These are phyloP conservation scores for Tulasnella sp. DNA, from an alignment of 768 basidiomycete genomes.

Conservation along the genomic window DNA sequence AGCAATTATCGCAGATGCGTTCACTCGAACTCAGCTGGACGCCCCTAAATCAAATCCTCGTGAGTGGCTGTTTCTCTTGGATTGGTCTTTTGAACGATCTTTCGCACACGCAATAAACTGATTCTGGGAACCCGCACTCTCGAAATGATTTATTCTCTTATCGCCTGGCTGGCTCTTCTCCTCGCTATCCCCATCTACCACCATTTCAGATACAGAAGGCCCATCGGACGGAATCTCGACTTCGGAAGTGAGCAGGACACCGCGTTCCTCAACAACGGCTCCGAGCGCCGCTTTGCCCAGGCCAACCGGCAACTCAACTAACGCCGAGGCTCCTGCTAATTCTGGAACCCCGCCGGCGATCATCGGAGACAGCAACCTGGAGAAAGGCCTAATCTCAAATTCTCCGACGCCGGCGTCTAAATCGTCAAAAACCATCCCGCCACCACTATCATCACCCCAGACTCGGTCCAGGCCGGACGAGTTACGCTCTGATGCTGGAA, in stretches of 20 bases:
- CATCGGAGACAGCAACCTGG: not conserved
- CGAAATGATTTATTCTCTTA: not conserved
- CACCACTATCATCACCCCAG: constrained; percentile 1
- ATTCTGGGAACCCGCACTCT: not conserved
- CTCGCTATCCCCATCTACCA: constrained; percentile 1
- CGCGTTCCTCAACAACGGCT: constrained; percentile 8
- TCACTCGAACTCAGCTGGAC: not conserved
- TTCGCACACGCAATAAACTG: constrained; percentile 20
- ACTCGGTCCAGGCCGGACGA: not conserved
- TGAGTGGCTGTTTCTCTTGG: not conserved
- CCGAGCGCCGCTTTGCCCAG: constrained; percentile 7
- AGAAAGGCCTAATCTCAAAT: not conserved
- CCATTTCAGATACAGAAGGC: not conserved
- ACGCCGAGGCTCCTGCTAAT: not conserved
- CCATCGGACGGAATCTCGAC: constrained; percentile 14
- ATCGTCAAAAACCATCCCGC: not conserved
- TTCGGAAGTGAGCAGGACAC: not conserved
- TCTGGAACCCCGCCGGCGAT: constrained; percentile 1
- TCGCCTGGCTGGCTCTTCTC: not conserved
- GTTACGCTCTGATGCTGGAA: not conserved
- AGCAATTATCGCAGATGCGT: not conserved
- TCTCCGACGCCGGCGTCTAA: constrained; percentile 15
- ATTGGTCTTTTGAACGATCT: not conserved
- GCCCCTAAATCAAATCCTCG: not conserved
- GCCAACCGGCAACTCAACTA: constrained; percentile 6